Evolutionary conservation across 129 eudicot genomes (phyloP), one percentile per base, ranked within the genome.

Genomic region (Oenanthe sinensis): DNA sequence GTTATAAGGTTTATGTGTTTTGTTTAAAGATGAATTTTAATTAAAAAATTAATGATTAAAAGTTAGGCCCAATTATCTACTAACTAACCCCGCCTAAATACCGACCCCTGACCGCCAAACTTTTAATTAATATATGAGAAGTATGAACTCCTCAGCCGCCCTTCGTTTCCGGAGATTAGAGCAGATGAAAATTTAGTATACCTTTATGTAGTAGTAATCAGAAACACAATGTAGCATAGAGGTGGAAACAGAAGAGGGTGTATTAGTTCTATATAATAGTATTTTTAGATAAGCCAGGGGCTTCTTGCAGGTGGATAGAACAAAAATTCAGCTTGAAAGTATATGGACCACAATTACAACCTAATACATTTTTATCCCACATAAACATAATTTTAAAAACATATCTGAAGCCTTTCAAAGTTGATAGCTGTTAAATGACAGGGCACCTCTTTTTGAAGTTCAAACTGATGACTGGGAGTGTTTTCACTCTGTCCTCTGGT

Each of bases 381-480:
- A 67, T 67, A 30, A 13, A n/a, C 3, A 12, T 60, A n/a, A 3
- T 60, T 60, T 12, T 60, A 60, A 19, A 54, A 54, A 30, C 10
- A 30, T 30, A 3, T 63, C 2, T 63, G 19, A 63, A 9, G 71
- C 71, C 20, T 65, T 30, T 3, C 39, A 24, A 11, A 60, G 5
- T 13, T 13, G 40, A 63, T 28, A 3, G 8, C 20, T 65, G 79
- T 20, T 17, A 60, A 75, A 17, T 80, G 10, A 40, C 88, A 95
- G 99, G 91, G 99, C 99, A 80, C 99, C 99, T 49, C 97, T 95
- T 68, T 92, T 92, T 92, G 99, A 95, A 89, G 96, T 90, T 81
- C 99, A 95, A 83, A 90, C 92, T 78, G 96, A 92, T 78, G 69
- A 88, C 33, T 95, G 92, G 91, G 96, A 95, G 63, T 95, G 99